These are phyloP conservation scores for Penicillium silybi DNA, from an alignment of 495 filamentous ascomycete genomes.

Conservation along the genomic window DNA sequence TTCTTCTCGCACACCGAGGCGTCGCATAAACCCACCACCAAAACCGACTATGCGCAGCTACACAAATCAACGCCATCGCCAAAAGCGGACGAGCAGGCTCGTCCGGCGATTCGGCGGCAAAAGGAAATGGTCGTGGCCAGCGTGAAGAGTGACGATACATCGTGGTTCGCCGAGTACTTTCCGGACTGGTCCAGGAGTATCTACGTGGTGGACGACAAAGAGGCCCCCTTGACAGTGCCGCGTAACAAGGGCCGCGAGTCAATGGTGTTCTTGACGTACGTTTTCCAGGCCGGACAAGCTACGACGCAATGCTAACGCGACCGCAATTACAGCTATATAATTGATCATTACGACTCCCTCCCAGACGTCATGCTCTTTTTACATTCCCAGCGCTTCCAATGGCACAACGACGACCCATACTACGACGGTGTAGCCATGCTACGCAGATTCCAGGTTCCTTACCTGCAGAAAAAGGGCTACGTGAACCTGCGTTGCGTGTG, in stretches of 20 bases:
- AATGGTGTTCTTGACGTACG: slow-evolving; percentile 58
- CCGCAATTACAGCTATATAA: slow-evolving; percentile 47
- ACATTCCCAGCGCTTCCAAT: slow-evolving; percentile 58
- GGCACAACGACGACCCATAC: slow-evolving; percentile 57
- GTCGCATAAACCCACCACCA: slow-evolving; percentile 8
- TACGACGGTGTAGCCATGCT: slow-evolving; percentile 50
- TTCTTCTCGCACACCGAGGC: slow-evolving; percentile 31
- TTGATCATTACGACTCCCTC: slow-evolving; percentile 60
- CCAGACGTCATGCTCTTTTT: slow-evolving; percentile 58
- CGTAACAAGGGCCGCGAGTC: slow-evolving; percentile 56
- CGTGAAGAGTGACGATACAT: slow-evolving; percentile 48
- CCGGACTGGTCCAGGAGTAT: slow-evolving; percentile 47
- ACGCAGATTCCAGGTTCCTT: slow-evolving; percentile 49
- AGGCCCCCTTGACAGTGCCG: slow-evolving; percentile 44
- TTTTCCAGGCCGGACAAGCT: slow-evolving; percentile 4
- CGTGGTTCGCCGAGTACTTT: slow-evolving; percentile 52
- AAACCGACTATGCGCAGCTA: slow-evolving; percentile 23
- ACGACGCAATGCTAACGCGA: not conserved
- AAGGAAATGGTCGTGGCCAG: slow-evolving; percentile 56
- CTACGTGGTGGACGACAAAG: slow-evolving; percentile 49
- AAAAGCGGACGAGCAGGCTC: slow-evolving; percentile 27
- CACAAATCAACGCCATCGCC: slow-evolving; percentile 9
- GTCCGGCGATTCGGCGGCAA: slow-evolving; percentile 14
- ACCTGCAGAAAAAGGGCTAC: slow-evolving; percentile 55
- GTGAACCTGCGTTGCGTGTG: slow-evolving; percentile 64